Base-by-base conservation (phyloP, 179 eudicot genomes). In the Carnegiea gigantea region DNA sequence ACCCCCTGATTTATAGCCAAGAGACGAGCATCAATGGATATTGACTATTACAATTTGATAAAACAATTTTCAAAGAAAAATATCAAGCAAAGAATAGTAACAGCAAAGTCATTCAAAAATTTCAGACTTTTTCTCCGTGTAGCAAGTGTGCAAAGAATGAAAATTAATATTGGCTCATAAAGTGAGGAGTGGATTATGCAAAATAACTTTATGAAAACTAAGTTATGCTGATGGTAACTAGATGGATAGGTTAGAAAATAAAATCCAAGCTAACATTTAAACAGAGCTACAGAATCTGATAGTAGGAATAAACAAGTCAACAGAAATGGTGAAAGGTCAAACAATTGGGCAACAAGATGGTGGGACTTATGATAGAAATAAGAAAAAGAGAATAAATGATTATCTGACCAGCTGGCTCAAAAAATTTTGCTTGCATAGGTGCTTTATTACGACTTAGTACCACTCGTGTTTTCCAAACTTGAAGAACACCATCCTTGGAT, bases 381-480 rank as follows among this genome's bases (percentile, higher is more conserved):
- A 12, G 6, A 14, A 68, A 40, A 75, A 54, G n/a, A 75, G 59
- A 79, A 24, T 65, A 10, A 75, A 82, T 36, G 81, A 28, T 17
- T 23, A 82, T 81, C 96, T 88, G 77, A 96, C 99, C 97, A 88
- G 99, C 97, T 87, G 95, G 85, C 89, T 96, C 99, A 83, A 96
- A 96, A 87, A 94, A 96, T 78, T 89, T 93, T 77, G 98, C 94
- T 86, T 90, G 95, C 88, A 89, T 89, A 33, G 97, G 97, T 43
- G 97, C 93, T 83, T 90, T 91, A 82, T 93, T 94, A 9, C 97
- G 92, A 90, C 93, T 94, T 73, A 88, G 89, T 36, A 82, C 79
- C 83, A 89, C 93, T 76, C 93, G 90, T 70, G 98, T 92, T 91
- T 91, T 96, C 99, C 99, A 96, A 78, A 95, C 96, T 87, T 94